These are phyloP conservation scores for Apiotrichum sp. DNA, from an alignment of 1,284 basidiomycete genomes.

Conservation along the genomic window DNA sequence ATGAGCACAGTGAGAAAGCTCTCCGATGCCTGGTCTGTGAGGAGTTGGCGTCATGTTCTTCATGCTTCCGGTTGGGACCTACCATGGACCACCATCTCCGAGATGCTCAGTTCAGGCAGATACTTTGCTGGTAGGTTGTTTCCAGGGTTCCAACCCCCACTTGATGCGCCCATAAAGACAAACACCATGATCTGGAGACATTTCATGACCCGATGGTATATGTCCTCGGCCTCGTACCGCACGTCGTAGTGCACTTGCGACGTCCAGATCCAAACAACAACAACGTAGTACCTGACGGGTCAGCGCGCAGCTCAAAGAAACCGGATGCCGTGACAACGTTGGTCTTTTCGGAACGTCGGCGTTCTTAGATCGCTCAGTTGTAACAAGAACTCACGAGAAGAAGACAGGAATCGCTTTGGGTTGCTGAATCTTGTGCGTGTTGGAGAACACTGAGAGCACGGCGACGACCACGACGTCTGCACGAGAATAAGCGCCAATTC, in stretches of 20 bases:
- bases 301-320: background rate
- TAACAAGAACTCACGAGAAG: conserved; percentile 14
- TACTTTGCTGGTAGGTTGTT: background rate
- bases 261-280: conserved; percentile 31
- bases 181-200: conserved; percentile 26
- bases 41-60: too few relatives aligned
- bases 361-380: too few relatives aligned
- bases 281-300: conserved; percentile 18
- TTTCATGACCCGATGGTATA: conserved; percentile 28
- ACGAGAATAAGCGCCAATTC: background rate
- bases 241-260: conserved; percentile 32
- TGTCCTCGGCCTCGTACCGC: conserved; percentile 29
- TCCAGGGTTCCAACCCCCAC: conserved; percentile 23
- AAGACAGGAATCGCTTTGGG: conserved; percentile 22
- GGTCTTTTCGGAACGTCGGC: too few relatives aligned
- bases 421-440: conserved; percentile 23
- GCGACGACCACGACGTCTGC: conserved; percentile 34
- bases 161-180: conserved; percentile 31
- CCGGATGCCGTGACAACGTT: too few relatives aligned
- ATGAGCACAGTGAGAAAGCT: conserved; percentile 24
- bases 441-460: conserved; percentile 26
- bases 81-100: background rate
- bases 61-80: background rate
- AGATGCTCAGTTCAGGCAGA: background rate
- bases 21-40: background rate